phyloP scores from a whole-genome alignment of 129 eudicot genomes.

The Centaurea solstitialis region DNA sequence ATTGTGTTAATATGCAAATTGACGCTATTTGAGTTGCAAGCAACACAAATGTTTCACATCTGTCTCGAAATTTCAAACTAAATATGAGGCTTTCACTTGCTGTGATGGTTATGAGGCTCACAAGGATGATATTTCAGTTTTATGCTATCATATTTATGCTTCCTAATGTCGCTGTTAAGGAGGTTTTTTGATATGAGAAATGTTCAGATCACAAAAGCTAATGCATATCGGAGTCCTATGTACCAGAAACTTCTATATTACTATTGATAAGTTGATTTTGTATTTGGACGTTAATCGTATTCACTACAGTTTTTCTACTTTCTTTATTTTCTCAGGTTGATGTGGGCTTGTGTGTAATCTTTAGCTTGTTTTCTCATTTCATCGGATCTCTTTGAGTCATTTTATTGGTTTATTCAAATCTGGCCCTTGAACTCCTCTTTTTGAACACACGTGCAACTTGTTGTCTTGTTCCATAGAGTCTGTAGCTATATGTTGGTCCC shows the following conservation, averaged over 20 bases:
- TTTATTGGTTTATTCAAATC: neutral
- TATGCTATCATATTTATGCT: neutral
- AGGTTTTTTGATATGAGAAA: neutral
- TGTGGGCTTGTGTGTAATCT: neutral
- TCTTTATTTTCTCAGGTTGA: neutral
- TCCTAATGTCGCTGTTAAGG: neutral
- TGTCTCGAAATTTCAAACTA: neutral
- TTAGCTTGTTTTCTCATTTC: neutral
- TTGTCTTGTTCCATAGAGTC: neutral
- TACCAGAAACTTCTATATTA: neutral
- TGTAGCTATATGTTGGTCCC: neutral
- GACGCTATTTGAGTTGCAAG: neutral
- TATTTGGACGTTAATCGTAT: neutral
- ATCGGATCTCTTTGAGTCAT: neutral
- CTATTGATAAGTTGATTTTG: neutral
- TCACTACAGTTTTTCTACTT: neutral
- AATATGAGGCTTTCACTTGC: neutral
- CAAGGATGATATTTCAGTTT: neutral
- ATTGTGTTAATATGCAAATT: conserved; percentile 3
- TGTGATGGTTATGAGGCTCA: neutral
- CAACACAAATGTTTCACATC: neutral
- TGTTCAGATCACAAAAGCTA: neutral
- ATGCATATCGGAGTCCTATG: neutral
- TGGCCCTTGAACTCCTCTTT: neutral
- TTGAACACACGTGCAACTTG: neutral